Base-by-base conservation (phyloP, 2,329 filamentous ascomycete genomes). In the Pyricularia pennisetigena region DNA sequence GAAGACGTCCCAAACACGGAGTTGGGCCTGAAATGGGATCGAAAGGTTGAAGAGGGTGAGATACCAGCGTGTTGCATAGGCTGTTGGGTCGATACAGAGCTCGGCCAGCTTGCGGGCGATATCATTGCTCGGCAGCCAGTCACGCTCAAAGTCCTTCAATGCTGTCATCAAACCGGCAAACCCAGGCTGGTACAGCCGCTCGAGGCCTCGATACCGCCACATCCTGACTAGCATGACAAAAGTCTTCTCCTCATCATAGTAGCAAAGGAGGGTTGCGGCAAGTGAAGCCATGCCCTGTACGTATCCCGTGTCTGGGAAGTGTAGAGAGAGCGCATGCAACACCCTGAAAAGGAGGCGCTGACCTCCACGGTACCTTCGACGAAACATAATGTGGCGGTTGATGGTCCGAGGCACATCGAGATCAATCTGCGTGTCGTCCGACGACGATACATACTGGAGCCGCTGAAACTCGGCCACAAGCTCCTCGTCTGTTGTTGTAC, bases 61-160 rank as follows among this genome's bases (percentile, higher is more conserved):
- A 76, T 99, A 99, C 95, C 95, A 99, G 67, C 94, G 86, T 4
- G 94, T 98, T 35, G 94, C 95, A 76, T 97, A 99, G n/a, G 94
- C 90, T 1, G 93, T 97, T 23, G 92, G 88, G 61, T 92, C 88
- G 72, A 99, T 95, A 70, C 85, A 84, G 32, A 97, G 84, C 70
- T 94, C 90, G 65, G 93, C 90, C 76, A 98, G 82, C 79, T 94
- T 93, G 73, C 84, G 82, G 62, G 89, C 88, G n/a, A 97, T 89
- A 70, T 94, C 90, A 73, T 90, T 91, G 69, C 86, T 86, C 30
- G 83, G 83, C 67, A 98, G 84, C 95, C 95, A 99, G 66, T 89
- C 82, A 66, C 84, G 86, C 77, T 97, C 91, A 74, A 98, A 96
- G 74, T 97, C 93, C 62, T 87, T 85, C 71, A 99, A 81, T 12